Evolutionary conservation across 1,139 yeast species (phyloP).

Genomic region (Candida sp.): DNA sequence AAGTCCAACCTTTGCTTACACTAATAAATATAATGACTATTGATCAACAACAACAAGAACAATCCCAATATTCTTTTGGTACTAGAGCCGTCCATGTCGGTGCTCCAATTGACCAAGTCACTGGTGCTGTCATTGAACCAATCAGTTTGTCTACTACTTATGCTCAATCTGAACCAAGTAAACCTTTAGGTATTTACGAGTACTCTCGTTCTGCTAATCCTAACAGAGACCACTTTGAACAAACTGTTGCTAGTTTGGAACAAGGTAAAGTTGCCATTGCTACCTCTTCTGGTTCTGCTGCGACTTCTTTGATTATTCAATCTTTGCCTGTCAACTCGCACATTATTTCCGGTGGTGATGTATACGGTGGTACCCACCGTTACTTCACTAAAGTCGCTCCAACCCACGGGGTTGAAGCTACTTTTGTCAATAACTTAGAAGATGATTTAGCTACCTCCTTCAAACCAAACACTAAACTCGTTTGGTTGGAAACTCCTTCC

Average conservation of each 20-base stretch:
- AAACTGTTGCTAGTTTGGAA: slow-evolving; percentile 78
- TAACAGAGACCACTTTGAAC: slow-evolving; percentile 80
- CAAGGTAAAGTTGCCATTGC: slow-evolving; percentile 77
- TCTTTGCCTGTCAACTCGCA: slow-evolving; percentile 72
- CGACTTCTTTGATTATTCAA: slow-evolving; percentile 78
- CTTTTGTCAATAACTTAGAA: slow-evolving; percentile 65
- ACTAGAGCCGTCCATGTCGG: slow-evolving; percentile 88
- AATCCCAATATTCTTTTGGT: slow-evolving; percentile 49
- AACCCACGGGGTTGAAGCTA: slow-evolving; percentile 71
- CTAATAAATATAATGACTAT: slow-evolving; percentile 16
- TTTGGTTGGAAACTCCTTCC: slow-evolving; percentile 89
- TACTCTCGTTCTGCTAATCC: slow-evolving; percentile 90
- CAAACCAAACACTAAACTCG: slow-evolving; percentile 63
- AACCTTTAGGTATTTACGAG: slow-evolving; percentile 78
- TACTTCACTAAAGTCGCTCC: slow-evolving; percentile 85
- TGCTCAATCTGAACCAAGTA: slow-evolving; percentile 75
- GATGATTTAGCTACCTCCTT: slow-evolving; percentile 56
- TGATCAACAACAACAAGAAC: slow-evolving; percentile 10
- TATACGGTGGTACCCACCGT: slow-evolving; percentile 92
- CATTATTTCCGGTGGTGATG: slow-evolving; percentile 81
- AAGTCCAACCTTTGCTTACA: slow-evolving; percentile 1
- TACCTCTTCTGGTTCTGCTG: slow-evolving; percentile 82
- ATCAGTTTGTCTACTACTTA: slow-evolving; percentile 84
- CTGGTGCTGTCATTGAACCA: slow-evolving; percentile 89
- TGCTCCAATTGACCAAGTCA: slow-evolving; percentile 64